Conservation (phyloP, 805 yeast species). For the Ogataea glucozyma region DNA sequence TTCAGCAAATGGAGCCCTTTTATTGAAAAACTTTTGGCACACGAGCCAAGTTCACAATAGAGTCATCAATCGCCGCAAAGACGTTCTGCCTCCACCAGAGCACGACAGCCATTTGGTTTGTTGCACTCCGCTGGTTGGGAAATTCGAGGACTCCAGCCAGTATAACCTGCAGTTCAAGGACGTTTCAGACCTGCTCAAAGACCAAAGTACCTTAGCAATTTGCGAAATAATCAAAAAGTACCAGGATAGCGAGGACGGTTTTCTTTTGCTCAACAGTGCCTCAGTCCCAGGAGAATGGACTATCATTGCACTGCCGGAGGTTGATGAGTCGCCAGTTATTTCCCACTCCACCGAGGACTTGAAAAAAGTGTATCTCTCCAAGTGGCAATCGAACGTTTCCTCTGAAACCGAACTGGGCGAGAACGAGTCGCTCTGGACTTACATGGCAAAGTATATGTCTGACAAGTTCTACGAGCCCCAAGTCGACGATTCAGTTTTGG, state of each 20-base stretch:
- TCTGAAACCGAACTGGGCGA: constrained; percentile 4
- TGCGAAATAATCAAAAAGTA: constrained; percentile 46
- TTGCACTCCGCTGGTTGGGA: constrained; percentile 23
- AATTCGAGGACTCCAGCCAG: constrained; percentile 8
- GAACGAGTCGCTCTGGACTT: constrained; percentile 50
- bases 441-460: constrained; percentile 50
- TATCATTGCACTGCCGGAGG: constrained; percentile 70
- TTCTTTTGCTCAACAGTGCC: constrained; percentile 73
- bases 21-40: constrained; percentile 64
- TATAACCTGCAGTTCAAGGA: constrained; percentile 22
- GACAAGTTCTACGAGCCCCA: constrained; percentile 33
- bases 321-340: constrained; percentile 45
- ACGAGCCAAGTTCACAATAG: constrained; percentile 40
- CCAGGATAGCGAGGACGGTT: constrained; percentile 40
- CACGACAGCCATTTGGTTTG: constrained; percentile 3
- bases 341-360: constrained; percentile 59
- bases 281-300: constrained; percentile 87
- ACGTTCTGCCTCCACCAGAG: background rate
- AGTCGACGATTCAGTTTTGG: constrained; percentile 30
- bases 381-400: constrained; percentile 28
- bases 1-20: constrained; percentile 60
- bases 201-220: constrained; percentile 31
- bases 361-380: constrained; percentile 28
- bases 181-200: constrained; percentile 2
- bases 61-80: background rate